A percentile compares a stretch with the other conserved stretches of the same genome.
phyloP scores from a whole-genome alignment of 345 rosid species.

The Syzygium grande region DNA sequence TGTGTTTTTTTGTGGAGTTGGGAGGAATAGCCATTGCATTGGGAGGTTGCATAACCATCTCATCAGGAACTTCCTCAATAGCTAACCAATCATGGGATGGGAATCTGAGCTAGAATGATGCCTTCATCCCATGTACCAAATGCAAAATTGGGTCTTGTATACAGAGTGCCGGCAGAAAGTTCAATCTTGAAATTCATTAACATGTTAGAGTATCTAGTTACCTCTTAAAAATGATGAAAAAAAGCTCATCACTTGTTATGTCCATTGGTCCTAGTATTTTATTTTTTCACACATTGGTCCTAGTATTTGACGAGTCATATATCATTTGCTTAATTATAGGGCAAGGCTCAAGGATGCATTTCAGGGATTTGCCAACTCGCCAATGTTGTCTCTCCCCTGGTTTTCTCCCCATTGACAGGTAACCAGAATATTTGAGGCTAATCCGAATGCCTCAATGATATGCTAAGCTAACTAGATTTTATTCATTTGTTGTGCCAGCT shows the following conservation, averaged over 20 bases:
- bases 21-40: not conserved
- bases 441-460: not conserved
- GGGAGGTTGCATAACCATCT: not conserved
- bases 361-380: slow-evolving; percentile 79
- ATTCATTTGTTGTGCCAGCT: slow-evolving; percentile 31
- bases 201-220: not conserved
- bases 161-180: not conserved
- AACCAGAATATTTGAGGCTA: not conserved
- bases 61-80: not conserved
- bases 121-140: not conserved
- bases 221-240: not conserved
- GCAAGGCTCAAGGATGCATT: slow-evolving; percentile 88
- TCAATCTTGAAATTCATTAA: not conserved
- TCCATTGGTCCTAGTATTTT: not conserved
- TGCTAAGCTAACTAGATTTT: not conserved
- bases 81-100: not conserved
- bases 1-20: not conserved
- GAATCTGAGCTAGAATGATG: not conserved
- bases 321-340: slow-evolving; percentile 28
- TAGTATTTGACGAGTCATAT: not conserved
- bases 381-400: slow-evolving; percentile 57
- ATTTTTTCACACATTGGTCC: not conserved
- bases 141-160: not conserved
- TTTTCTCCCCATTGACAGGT: slow-evolving; percentile 88
- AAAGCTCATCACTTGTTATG: not conserved